Percentiles rank a stretch among this genome's conserved stretches.
Conservation (phyloP, 164 flowering plant species). For the Platanus orientalis region DNA sequence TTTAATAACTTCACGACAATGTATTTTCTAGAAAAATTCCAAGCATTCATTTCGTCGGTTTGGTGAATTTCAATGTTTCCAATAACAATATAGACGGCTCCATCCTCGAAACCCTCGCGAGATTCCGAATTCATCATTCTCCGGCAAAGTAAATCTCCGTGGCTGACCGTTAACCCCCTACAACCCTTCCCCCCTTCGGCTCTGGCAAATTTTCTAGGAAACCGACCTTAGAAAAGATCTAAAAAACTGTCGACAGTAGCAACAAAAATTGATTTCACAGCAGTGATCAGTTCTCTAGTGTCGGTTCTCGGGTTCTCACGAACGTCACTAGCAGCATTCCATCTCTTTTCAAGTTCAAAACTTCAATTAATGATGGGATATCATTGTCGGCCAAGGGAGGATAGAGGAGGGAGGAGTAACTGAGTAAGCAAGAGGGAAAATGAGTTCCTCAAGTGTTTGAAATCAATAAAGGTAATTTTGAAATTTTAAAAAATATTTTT, state of each 20-base stretch:
- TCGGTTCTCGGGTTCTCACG: too few relatives aligned
- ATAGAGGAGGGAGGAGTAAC: too few relatives aligned
- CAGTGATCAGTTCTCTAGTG: too few relatives aligned
- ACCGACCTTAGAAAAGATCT: conserved; percentile 1
- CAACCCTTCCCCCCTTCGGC: neutral
- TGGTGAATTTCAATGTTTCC: conserved; percentile 1
- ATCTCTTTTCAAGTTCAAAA: too few relatives aligned
- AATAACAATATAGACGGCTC: conserved; percentile 7
- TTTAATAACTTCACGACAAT: conserved; percentile 65
- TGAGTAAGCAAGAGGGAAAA: too few relatives aligned
- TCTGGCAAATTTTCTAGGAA: neutral
- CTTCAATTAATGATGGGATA: too few relatives aligned
- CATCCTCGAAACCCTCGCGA: conserved; percentile 1
- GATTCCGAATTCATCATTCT: conserved; percentile 1
- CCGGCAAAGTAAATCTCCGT: neutral
- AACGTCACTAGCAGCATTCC: too few relatives aligned
- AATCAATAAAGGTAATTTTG: too few relatives aligned
- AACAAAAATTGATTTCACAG: too few relatives aligned
- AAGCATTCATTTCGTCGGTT: neutral
- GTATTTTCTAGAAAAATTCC: conserved; percentile 1
- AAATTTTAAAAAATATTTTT: too few relatives aligned
- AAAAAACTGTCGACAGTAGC: conserved; percentile 1
- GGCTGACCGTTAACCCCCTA: conserved; percentile 9
- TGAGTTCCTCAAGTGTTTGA: too few relatives aligned
- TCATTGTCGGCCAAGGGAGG: too few relatives aligned